phyloP scores from a whole-genome alignment of 805 yeast genomes.

The Danielia reshetovae region DNA sequence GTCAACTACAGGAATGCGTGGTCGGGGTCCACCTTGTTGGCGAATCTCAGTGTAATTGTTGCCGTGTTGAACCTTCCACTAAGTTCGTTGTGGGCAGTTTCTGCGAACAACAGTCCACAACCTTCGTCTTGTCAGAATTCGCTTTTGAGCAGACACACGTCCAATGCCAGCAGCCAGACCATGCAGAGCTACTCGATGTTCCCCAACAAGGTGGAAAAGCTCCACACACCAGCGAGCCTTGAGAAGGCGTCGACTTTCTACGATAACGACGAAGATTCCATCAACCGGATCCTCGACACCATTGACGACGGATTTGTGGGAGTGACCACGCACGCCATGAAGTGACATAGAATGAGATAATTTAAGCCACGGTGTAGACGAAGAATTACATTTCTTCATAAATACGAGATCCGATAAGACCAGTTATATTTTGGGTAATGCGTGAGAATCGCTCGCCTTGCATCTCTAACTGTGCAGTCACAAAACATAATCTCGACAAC shows the following conservation, averaged over 20 bases:
- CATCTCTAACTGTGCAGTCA: no score
- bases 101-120: conserved; percentile 46
- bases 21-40: conserved; percentile 34
- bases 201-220: neutral
- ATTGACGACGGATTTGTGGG: conserved; percentile 6
- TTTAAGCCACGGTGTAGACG: no score
- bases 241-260: neutral
- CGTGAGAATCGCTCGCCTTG: no score
- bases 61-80: conserved; percentile 75
- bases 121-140: conserved; percentile 18
- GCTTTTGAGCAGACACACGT: conserved; percentile 10
- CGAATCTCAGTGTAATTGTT: conserved; percentile 53
- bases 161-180: neutral
- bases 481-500: no score
- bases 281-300: conserved; percentile 11
- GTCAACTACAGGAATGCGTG: conserved; percentile 41
- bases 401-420: no score
- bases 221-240: neutral
- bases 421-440: no score
- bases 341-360: no score
- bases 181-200: neutral
- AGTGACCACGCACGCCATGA: neutral
- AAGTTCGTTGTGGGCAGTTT: conserved; percentile 84
- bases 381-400: no score
- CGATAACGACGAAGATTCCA: conserved; percentile 9